Evolutionary conservation across 768 basidiomycete species (phyloP).

Genomic region (Suillus variegatus): DNA sequence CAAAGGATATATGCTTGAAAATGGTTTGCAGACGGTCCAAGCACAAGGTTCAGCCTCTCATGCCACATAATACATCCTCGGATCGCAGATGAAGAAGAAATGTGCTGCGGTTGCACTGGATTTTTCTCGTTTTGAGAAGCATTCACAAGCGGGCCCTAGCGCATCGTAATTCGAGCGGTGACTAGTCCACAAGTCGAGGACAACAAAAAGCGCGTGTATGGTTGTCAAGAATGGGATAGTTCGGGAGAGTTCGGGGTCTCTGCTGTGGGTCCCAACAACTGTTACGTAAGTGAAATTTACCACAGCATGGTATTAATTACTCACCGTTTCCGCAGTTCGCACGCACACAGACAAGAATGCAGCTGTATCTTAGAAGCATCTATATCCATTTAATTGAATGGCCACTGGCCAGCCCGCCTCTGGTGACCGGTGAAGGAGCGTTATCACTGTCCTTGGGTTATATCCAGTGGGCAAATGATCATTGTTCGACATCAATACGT

Average conservation of each 20-base stretch:
- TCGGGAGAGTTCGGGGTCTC: conserved; percentile 4
- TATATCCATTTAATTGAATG: neutral
- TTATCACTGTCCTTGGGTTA: neutral
- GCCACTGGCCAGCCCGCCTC: neutral
- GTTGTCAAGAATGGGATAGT: neutral
- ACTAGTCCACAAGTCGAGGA: neutral
- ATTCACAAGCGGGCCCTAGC: neutral
- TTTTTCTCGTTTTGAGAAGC: neutral
- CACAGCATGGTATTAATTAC: neutral
- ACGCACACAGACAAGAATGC: too few species aligned
- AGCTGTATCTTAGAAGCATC: neutral
- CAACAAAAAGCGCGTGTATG: neutral
- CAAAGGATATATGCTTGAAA: conserved; percentile 3
- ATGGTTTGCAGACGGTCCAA: conserved; percentile 1
- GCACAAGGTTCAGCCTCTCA: conserved; percentile 16
- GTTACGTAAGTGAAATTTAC: neutral
- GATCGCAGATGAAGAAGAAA: neutral
- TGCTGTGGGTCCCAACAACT: neutral
- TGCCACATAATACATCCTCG: neutral
- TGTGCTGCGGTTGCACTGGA: neutral
- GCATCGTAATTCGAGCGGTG: neutral
- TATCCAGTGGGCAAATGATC: neutral
- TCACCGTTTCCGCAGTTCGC: neutral
- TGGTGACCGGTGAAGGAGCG: too few species aligned
- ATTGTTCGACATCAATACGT: neutral